These are phyloP conservation scores for Leccinum imitatum DNA, from an alignment of 768 basidiomycete species.

Conservation along the genomic window DNA sequence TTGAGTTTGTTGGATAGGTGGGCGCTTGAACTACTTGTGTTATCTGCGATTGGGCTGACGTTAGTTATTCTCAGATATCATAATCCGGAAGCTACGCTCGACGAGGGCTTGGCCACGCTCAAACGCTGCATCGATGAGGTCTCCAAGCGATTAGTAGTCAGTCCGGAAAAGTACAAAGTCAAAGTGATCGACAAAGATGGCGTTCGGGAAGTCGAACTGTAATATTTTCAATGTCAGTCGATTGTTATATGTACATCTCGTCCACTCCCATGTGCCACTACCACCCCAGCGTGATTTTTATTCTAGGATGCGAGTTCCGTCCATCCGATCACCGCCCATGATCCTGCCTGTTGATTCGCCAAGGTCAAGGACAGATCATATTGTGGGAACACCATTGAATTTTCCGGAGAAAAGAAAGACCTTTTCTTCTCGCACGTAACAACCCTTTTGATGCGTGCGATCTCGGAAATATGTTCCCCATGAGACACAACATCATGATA, in stretches of 20 bases:
- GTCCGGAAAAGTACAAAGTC: constrained; percentile 80
- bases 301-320: constrained; percentile 25
- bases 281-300: constrained; percentile 6
- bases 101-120: constrained; percentile 83
- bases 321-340: constrained; percentile 51
- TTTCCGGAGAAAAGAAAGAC: not conserved
- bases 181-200: constrained; percentile 94
- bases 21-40: constrained; percentile 15
- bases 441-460: constrained; percentile 38
- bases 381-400: not conserved
- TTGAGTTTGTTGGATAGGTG: constrained; percentile 90
- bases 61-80: constrained; percentile 63
- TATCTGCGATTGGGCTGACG: not conserved
- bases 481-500: constrained; percentile 8
- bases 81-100: constrained; percentile 78
- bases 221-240: constrained; percentile 13
- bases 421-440: constrained; percentile 48
- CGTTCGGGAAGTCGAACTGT: constrained; percentile 75
- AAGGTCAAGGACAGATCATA: not conserved
- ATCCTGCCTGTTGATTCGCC: constrained; percentile 45
- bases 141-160: constrained; percentile 76
- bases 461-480: constrained; percentile 14
- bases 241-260: constrained; percentile 6
- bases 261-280: not conserved
- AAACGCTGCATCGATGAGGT: constrained; percentile 89